phyloP scores from a whole-genome alignment of 305 asterid genomes.

The Monarda citriodora region DNA sequence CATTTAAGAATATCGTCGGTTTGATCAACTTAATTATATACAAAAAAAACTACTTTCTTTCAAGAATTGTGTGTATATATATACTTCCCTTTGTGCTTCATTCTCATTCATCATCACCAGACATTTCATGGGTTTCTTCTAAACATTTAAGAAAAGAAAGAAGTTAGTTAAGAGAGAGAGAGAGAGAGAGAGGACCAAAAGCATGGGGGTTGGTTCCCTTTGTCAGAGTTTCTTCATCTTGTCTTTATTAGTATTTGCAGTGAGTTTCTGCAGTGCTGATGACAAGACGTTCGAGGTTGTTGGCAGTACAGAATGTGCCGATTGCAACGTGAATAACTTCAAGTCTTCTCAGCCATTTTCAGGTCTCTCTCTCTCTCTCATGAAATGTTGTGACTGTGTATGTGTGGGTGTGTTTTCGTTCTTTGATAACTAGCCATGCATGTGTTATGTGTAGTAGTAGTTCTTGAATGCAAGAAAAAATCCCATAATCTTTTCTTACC shows the following conservation, averaged over 20 bases:
- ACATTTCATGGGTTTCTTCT: slow-evolving; percentile 10
- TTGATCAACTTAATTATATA: slow-evolving; percentile 21
- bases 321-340: slow-evolving; percentile 29
- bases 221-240: slow-evolving; percentile 42
- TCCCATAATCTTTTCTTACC: too few relatives aligned
- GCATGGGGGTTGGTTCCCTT: slow-evolving; percentile 56
- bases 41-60: slow-evolving; percentile 2
- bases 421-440: slow-evolving; percentile 3
- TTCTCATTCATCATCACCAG: background rate
- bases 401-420: background rate
- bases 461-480: too few relatives aligned
- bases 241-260: slow-evolving; percentile 36
- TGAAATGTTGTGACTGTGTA: background rate
- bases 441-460: background rate
- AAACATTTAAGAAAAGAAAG: background rate
- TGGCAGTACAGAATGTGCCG: slow-evolving; percentile 52
- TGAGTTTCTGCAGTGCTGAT: slow-evolving; percentile 46
- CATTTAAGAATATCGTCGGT: slow-evolving; percentile 60
- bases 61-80: slow-evolving; percentile 10
- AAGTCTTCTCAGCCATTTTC: slow-evolving; percentile 32
- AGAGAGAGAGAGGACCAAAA: slow-evolving; percentile 1
- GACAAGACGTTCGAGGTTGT: slow-evolving; percentile 60
- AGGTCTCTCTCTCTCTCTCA: slow-evolving; percentile 24
- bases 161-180: too few relatives aligned
- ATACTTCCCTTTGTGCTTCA: slow-evolving; percentile 13